These are phyloP conservation scores for Wickerhamiella hasegawae DNA, from an alignment of 805 yeast genomes.

Conservation along the genomic window DNA sequence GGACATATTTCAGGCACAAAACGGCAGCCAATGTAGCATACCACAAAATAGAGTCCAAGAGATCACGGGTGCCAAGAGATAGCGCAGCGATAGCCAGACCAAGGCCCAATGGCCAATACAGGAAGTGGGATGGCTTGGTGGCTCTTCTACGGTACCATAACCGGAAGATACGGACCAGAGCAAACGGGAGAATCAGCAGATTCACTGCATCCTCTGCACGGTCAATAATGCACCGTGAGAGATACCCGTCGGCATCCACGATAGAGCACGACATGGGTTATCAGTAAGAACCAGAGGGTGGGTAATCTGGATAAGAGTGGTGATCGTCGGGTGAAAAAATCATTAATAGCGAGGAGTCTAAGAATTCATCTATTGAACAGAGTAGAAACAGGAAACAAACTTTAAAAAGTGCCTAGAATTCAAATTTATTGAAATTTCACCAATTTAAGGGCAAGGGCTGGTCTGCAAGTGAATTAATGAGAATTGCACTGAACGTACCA, in stretches of 20 bases:
- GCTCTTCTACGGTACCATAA: background rate
- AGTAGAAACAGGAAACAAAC: too few relatives aligned
- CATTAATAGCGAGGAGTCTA: too few relatives aligned
- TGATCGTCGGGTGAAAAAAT: too few relatives aligned
- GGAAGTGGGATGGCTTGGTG: background rate
- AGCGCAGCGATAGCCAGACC: background rate
- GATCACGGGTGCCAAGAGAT: background rate
- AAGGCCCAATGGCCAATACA: too few relatives aligned
- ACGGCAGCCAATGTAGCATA: background rate
- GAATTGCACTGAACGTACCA: too few relatives aligned
- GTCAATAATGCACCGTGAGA: background rate
- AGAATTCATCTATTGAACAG: too few relatives aligned
- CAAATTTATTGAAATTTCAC: too few relatives aligned
- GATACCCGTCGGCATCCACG: background rate
- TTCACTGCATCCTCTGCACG: background rate
- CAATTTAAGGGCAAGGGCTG: too few relatives aligned
- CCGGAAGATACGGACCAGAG: background rate
- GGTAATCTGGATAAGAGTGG: too few relatives aligned
- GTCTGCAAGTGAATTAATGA: too few relatives aligned
- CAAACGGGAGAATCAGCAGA: background rate
- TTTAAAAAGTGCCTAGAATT: too few relatives aligned
- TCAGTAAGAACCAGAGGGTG: too few relatives aligned
- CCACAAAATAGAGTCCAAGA: background rate
- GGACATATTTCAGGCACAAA: background rate
- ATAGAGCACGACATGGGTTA: background rate